Evolutionary conservation across 2,329 filamentous ascomycete genomes (phyloP).

Genomic region (Diaporthe sp.): DNA sequence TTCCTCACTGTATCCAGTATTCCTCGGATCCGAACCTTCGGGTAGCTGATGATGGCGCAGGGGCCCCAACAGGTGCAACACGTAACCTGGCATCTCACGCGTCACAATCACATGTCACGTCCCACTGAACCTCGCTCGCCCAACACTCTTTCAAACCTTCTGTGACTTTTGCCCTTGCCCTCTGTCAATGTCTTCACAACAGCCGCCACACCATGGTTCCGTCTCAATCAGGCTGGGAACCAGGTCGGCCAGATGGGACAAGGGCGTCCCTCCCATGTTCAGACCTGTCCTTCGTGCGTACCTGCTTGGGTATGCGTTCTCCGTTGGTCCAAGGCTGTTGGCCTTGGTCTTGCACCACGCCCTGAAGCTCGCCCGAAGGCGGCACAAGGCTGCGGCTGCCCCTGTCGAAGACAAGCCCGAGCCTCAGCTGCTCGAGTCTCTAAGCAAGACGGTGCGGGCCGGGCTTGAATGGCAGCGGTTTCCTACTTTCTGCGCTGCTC

Average conservation of each 20-base stretch:
- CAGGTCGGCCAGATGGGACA: slow-evolving; percentile 38
- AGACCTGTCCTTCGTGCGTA: slow-evolving; percentile 70
- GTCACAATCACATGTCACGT: slow-evolving; percentile 30
- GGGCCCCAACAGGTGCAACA: slow-evolving; percentile 9
- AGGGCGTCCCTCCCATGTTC: slow-evolving; percentile 58
- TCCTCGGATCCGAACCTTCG: slow-evolving; percentile 20
- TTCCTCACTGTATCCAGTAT: slow-evolving; percentile 11
- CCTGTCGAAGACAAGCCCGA: slow-evolving; percentile 42
- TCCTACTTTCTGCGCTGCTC: slow-evolving; percentile 69
- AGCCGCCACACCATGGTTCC: not conserved
- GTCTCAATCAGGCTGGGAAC: not conserved
- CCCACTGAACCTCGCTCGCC: not conserved
- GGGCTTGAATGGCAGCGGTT: slow-evolving; percentile 68
- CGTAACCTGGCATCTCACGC: slow-evolving; percentile 7
- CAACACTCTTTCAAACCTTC: not conserved
- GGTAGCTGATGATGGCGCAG: slow-evolving; percentile 16
- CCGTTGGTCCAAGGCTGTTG: slow-evolving; percentile 66
- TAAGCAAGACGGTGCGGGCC: slow-evolving; percentile 56
- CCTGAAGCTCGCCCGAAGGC: not conserved
- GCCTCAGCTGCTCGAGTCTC: slow-evolving; percentile 46
- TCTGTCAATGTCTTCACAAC: slow-evolving; percentile 15
- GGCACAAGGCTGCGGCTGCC: slow-evolving; percentile 48
- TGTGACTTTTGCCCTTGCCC: no score
- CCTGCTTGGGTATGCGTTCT: slow-evolving; percentile 68
- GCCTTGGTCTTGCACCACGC: slow-evolving; percentile 64